phyloP scores from a whole-genome alignment of 2,329 filamentous ascomycete genomes.

The Lasiodiplodia sp. region DNA sequence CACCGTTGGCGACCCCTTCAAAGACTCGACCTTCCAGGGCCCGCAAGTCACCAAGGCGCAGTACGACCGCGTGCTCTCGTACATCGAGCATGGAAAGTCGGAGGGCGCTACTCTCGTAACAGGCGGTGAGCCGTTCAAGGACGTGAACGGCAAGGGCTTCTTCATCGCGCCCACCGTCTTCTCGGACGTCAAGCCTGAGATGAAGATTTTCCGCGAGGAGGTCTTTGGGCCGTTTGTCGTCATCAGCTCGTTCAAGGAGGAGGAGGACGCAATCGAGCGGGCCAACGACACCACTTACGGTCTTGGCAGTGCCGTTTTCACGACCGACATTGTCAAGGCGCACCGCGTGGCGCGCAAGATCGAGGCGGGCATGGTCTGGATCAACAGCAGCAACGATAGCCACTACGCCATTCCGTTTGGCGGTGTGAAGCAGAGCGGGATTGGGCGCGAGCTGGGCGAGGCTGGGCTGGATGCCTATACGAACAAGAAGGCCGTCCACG shows the following conservation, averaged over 20 bases:
- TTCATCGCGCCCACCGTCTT: slow-evolving; percentile 68
- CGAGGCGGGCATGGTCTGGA: slow-evolving; percentile 60
- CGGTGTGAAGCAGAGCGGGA: slow-evolving; percentile 67
- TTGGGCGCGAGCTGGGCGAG: slow-evolving; percentile 67
- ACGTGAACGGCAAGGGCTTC: slow-evolving; percentile 54
- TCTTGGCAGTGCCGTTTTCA: slow-evolving; percentile 63
- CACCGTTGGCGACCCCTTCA: slow-evolving; percentile 45
- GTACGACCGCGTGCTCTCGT: slow-evolving; percentile 64
- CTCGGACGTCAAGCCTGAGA: slow-evolving; percentile 63
- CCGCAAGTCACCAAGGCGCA: slow-evolving; percentile 72
- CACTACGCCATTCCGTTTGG: slow-evolving; percentile 61
- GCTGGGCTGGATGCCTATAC: slow-evolving; percentile 68
- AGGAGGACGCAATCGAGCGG: slow-evolving; percentile 58
- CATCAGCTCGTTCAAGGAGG: slow-evolving; percentile 66
- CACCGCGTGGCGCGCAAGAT: slow-evolving; percentile 54
- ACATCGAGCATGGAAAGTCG: slow-evolving; percentile 63
- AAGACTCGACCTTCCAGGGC: slow-evolving; percentile 56
- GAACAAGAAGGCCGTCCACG: slow-evolving; percentile 63
- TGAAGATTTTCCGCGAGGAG: slow-evolving; percentile 65
- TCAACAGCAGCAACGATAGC: slow-evolving; percentile 53
- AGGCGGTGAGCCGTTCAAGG: slow-evolving; percentile 53
- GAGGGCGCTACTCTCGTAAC: slow-evolving; percentile 61
- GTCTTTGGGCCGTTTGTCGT: slow-evolving; percentile 71
- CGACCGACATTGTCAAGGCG: slow-evolving; percentile 54
- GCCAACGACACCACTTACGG: slow-evolving; percentile 59